Evolutionary conservation across 768 basidiomycete genomes (phyloP).

Genomic region (Kwoniella sp.): DNA sequence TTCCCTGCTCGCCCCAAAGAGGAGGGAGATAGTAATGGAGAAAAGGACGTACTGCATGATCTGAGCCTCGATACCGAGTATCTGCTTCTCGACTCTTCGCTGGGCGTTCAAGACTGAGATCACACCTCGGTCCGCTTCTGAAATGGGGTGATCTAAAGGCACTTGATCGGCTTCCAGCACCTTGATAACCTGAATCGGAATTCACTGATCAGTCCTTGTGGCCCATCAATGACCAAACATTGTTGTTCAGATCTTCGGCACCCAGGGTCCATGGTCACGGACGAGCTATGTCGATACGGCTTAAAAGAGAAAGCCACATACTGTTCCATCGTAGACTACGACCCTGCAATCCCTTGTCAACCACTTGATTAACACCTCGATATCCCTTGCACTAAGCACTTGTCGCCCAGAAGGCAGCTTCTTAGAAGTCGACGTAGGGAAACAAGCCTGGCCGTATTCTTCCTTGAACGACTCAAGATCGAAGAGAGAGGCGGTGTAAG

Average conservation of each 20-base stretch:
- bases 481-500: constrained; percentile 40
- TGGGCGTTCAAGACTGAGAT: constrained; percentile 77
- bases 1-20: no score
- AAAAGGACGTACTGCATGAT: constrained; percentile 68
- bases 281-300: no score
- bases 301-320: no score
- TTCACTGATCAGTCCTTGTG: no score
- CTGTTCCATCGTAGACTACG: constrained; percentile 69
- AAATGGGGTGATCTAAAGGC: constrained; percentile 61
- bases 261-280: no score
- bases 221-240: no score
- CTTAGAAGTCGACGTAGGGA: constrained; percentile 30
- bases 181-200: constrained; percentile 71
- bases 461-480: constrained; percentile 32
- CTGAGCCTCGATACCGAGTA: constrained; percentile 68
- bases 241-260: no score
- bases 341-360: constrained; percentile 73
- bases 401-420: constrained; percentile 50
- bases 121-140: constrained; percentile 78
- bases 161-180: constrained; percentile 62
- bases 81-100: constrained; percentile 67
- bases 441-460: constrained; percentile 28
- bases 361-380: constrained; percentile 72
- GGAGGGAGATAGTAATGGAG: no score
- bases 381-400: constrained; percentile 66